Evolutionary conservation across 2,329 filamentous ascomycete species (phyloP), one percentile per base, ranked within the genome.

Genomic region (Leptoxyphium fumago): DNA sequence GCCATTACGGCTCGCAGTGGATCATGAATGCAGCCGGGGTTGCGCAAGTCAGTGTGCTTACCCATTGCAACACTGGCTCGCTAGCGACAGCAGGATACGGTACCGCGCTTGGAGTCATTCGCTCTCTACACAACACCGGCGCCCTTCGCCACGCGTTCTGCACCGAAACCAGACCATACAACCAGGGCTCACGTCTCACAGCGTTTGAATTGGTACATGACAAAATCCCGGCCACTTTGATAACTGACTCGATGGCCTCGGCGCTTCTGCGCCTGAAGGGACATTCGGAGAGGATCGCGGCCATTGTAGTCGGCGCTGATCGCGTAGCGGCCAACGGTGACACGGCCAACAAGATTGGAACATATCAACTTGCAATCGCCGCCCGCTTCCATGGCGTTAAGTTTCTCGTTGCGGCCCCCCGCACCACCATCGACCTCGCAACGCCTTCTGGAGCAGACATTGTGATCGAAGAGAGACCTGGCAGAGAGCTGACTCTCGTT

Each of bases 31-130:
- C 64, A 40, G 72, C 59, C 60, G 71, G 50, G 61, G 70, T 60
- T 56, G 70, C 64, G 54, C 69, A 71, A 51, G 67, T 94, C 40
- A 85, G 84, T n/a, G 81, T 98, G 38, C 67, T 98, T 52, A 98
- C 91, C 10, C 93, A 98, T 65, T 98, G 91, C 72, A 98, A 98
- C 64, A 98, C 91, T 17, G 91, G 91, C 78, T 95, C 89, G 15
- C 78, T 98, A 29, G 91, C 91, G 21, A 98, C 91, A 1, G 94
- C 91, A 13, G 91, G 91, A n/a, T 94, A 96, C 60, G 91, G 91
- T 42, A 98, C 91, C 10, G 91, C 91, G 0, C 72, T 98, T 2
- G 91, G 91, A 17, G 91, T 98, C 42, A 87, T 98, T 53, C 84
- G 91, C 45, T 85, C 84, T 4, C 71, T 98, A 5, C 76, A 84